Conservation (phyloP, 495 filamentous ascomycete species). For the Penicillium soppii region DNA sequence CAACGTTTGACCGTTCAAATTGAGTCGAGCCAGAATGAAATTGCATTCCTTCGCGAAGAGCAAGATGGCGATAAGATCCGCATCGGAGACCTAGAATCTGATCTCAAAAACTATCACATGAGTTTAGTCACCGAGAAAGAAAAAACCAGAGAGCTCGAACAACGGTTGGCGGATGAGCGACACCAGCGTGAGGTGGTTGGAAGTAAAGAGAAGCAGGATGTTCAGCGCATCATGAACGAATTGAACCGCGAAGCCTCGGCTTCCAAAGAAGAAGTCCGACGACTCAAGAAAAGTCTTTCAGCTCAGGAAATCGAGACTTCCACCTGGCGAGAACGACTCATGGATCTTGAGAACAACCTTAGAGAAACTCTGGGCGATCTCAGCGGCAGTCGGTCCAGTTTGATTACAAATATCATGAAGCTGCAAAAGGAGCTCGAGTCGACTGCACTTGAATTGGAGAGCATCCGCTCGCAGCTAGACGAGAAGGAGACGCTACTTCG, state of each 20-base stretch:
- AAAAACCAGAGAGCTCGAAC: constrained; percentile 72
- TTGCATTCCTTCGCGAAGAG: constrained; percentile 92
- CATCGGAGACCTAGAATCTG: constrained; percentile 86
- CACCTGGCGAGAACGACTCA: constrained; percentile 83
- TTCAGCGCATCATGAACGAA: constrained; percentile 76
- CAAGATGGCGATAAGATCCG: constrained; percentile 98
- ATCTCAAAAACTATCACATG: constrained; percentile 70
- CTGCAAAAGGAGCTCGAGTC: constrained; percentile 85
- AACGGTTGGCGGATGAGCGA: constrained; percentile 72
- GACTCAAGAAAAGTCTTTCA: constrained; percentile 76
- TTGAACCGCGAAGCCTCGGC: constrained; percentile 76
- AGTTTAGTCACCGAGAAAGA: constrained; percentile 78
- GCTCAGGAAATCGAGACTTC: constrained; percentile 82
- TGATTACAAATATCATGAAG: constrained; percentile 84
- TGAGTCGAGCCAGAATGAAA: constrained; percentile 89
- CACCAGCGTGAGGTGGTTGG: constrained; percentile 85
- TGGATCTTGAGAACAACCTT: constrained; percentile 85
- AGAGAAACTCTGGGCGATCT: constrained; percentile 81
- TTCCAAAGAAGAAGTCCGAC: constrained; percentile 83
- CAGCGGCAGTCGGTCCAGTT: constrained; percentile 79
- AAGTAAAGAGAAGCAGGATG: constrained; percentile 84
- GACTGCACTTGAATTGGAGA: constrained; percentile 78
- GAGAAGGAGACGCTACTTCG: constrained; percentile 89
- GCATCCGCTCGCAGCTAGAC: constrained; percentile 66
- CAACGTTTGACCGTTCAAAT: constrained; percentile 84